A percentile compares a stretch with the other conserved stretches of the same genome.
Evolutionary conservation across 1,284 basidiomycete genomes (phyloP).

Genomic region (Crepidotus sp.): DNA sequence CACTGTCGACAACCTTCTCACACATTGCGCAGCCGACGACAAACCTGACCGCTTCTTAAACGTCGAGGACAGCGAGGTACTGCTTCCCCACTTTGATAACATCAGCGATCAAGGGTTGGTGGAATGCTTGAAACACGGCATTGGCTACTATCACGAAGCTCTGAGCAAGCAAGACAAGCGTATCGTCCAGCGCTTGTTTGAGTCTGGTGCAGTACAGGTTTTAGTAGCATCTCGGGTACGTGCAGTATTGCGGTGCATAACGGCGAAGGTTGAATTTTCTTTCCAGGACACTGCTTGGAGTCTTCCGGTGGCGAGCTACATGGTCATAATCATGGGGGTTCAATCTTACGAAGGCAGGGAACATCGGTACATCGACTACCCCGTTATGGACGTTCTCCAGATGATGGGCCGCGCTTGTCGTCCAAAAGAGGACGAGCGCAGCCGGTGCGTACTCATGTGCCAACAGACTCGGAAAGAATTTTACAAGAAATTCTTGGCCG

Average conservation of each 20-base stretch:
- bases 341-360: constrained; percentile 95
- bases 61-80: constrained; percentile 76
- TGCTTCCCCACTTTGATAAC: constrained; percentile 85
- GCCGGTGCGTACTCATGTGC: constrained; percentile 92
- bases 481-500: constrained; percentile 97
- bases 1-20: constrained; percentile 86
- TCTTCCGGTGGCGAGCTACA: constrained; percentile 86
- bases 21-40: constrained; percentile 86
- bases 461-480: constrained; percentile 96
- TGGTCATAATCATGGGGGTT: constrained; percentile 98
- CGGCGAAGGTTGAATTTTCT: not conserved
- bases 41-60: constrained; percentile 85
- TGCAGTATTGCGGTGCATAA: constrained; percentile 2
- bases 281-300: constrained; percentile 89
- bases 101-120: constrained; percentile 71
- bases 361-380: constrained; percentile 95
- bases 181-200: constrained; percentile 90
- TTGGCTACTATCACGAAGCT: constrained; percentile 96
- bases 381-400: constrained; percentile 94
- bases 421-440: constrained; percentile 77
- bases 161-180: constrained; percentile 86
- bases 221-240: constrained; percentile 85
- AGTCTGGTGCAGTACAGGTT: constrained; percentile 91
- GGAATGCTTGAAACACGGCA: constrained; percentile 82
- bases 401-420: constrained; percentile 98